Evolutionary conservation across 345 rosid species (phyloP).

Genomic region (Passiflora organensis): DNA sequence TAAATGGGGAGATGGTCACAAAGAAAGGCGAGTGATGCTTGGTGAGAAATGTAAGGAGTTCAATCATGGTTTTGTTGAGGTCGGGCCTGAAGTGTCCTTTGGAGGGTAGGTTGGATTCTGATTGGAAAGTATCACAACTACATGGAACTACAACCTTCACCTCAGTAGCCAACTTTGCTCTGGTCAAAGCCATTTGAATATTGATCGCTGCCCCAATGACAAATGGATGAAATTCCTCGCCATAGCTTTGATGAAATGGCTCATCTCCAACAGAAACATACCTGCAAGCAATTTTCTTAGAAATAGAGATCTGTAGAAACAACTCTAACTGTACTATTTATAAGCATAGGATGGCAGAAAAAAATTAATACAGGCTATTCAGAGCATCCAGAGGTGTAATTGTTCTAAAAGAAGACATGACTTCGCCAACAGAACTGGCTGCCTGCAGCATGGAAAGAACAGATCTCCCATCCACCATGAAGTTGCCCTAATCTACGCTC

Average conservation of each 20-base stretch:
- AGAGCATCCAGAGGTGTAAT: too few species aligned
- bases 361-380: too few species aligned
- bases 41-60: constrained; percentile 65
- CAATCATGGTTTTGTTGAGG: constrained; percentile 74
- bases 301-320: not conserved
- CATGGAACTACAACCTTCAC: constrained; percentile 87
- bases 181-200: constrained; percentile 66
- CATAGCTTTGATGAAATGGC: constrained; percentile 59
- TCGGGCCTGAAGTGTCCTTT: constrained; percentile 75
- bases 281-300: constrained; percentile 33
- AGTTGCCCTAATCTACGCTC: too few species aligned
- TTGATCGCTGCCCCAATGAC: constrained; percentile 76
- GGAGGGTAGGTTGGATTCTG: constrained; percentile 63
- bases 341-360: not conserved
- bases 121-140: constrained; percentile 57
- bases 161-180: constrained; percentile 51
- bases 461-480: too few species aligned
- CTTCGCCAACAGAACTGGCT: too few species aligned
- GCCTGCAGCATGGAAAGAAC: too few species aligned
- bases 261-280: constrained; percentile 84
- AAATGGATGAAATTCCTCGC: constrained; percentile 63
- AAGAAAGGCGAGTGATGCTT: constrained; percentile 72
- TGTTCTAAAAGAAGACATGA: too few species aligned
- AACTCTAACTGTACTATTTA: not conserved
- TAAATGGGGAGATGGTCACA: constrained; percentile 60